Conservation (phyloP, 257 asterid genomes). For the Solanum pinnatisectum region DNA sequence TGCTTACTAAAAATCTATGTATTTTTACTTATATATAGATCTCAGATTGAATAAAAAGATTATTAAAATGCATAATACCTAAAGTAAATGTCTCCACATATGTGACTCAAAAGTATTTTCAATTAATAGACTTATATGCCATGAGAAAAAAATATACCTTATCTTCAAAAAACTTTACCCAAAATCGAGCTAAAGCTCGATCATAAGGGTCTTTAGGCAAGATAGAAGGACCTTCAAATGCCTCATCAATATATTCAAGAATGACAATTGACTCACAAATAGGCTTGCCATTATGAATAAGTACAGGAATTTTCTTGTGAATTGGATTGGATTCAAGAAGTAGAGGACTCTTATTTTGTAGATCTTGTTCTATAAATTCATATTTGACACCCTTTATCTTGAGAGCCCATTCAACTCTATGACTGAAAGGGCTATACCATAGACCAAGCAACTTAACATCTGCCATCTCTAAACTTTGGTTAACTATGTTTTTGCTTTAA, state of each 20-base stretch:
- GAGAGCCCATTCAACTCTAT: not conserved
- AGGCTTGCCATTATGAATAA: not conserved
- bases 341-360: not conserved
- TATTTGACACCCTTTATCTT: not conserved
- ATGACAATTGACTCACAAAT: not conserved
- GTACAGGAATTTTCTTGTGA: not conserved
- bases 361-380: not conserved
- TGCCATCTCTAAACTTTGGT: not conserved
- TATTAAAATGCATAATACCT: no score
- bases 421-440: not conserved
- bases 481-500: not conserved
- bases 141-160: not conserved
- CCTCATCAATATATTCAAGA: not conserved
- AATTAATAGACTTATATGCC: not conserved
- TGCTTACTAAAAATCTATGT: no score
- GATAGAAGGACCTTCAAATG: not conserved
- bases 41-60: no score
- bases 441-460: not conserved
- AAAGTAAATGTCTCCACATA: no score
- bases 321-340: not conserved
- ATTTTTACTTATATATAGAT: no score
- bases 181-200: not conserved
- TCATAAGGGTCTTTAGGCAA: not conserved
- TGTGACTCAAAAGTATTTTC: no score
- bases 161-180: not conserved